Evolutionary conservation across 2,329 filamentous ascomycete species (phyloP).

Genomic region (Teratosphaeriaceae sp.): DNA sequence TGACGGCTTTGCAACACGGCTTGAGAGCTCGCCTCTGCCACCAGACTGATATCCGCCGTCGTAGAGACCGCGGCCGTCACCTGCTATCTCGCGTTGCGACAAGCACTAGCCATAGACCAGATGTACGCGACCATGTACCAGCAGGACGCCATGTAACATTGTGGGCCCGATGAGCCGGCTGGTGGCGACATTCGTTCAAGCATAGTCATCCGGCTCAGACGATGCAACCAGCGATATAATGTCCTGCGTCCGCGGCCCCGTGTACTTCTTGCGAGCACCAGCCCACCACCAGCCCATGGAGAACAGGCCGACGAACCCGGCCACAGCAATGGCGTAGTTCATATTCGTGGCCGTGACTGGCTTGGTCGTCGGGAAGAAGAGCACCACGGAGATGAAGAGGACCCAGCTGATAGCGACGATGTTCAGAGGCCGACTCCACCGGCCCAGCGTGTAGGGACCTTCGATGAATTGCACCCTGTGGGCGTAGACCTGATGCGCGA

Average conservation of each 20-base stretch:
- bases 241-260: conserved; percentile 52
- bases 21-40: too few species aligned
- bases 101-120: too few species aligned
- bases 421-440: conserved; percentile 52
- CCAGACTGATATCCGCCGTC: too few species aligned
- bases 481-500: conserved; percentile 48
- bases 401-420: conserved; percentile 55
- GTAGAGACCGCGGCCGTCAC: too few species aligned
- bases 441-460: conserved; percentile 38
- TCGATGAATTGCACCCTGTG: conserved; percentile 44
- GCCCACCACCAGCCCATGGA: conserved; percentile 40
- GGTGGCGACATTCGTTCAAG: too few species aligned
- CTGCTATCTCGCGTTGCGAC: too few species aligned
- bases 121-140: too few species aligned
- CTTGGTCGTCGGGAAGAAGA: conserved; percentile 44
- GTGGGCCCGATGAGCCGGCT: too few species aligned
- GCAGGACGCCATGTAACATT: too few species aligned
- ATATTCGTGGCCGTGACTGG: conserved; percentile 40
- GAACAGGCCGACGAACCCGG: conserved; percentile 44
- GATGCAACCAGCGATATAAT: conserved; percentile 30
- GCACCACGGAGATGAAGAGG: conserved; percentile 54
- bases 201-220: conserved; percentile 6
- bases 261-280: conserved; percentile 42
- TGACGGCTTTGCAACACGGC: too few species aligned
- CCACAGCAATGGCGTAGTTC: conserved; percentile 44